These are phyloP conservation scores for Porcisia deanei DNA, from an alignment of 208 protist genomes.

Conservation along the genomic window DNA sequence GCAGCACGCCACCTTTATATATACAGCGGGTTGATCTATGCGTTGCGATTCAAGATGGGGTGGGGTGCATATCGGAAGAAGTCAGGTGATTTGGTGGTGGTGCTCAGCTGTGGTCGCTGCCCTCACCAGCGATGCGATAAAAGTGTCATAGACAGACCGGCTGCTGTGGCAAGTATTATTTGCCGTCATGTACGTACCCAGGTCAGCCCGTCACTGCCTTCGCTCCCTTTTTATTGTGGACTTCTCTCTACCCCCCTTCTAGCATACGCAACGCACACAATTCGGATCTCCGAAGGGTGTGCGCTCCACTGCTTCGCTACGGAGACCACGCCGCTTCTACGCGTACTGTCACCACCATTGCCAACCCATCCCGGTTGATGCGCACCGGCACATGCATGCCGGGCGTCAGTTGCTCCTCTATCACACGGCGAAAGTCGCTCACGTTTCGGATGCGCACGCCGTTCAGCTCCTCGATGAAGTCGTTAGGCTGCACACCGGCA, in stretches of 20 bases:
- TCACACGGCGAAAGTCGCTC: conserved; percentile 48
- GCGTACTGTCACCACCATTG: conserved; percentile 36
- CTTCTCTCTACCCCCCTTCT: neutral
- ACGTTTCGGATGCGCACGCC: conserved; percentile 35
- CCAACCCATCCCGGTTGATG: conserved; percentile 46
- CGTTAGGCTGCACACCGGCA: conserved; percentile 60
- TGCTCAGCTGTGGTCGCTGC: neutral
- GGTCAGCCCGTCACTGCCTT: neutral
- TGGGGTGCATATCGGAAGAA: too few relatives aligned
- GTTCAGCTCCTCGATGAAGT: conserved; percentile 57
- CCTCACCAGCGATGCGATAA: neutral
- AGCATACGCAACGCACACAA: neutral
- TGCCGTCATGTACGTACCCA: neutral
- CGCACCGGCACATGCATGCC: conserved; percentile 41
- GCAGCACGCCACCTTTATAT: too few relatives aligned
- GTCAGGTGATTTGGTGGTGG: too few relatives aligned
- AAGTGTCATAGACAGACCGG: neutral
- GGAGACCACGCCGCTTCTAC: conserved; percentile 32
- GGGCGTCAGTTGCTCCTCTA: conserved; percentile 31
- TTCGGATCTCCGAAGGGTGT: neutral
- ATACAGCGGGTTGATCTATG: too few relatives aligned
- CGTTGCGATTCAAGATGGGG: too few relatives aligned
- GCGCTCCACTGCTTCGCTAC: neutral
- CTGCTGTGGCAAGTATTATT: neutral
- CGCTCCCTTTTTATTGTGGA: neutral